phyloP scores from a whole-genome alignment of 2,329 filamentous ascomycete species.

The Ambrosiella cleistominuta region DNA sequence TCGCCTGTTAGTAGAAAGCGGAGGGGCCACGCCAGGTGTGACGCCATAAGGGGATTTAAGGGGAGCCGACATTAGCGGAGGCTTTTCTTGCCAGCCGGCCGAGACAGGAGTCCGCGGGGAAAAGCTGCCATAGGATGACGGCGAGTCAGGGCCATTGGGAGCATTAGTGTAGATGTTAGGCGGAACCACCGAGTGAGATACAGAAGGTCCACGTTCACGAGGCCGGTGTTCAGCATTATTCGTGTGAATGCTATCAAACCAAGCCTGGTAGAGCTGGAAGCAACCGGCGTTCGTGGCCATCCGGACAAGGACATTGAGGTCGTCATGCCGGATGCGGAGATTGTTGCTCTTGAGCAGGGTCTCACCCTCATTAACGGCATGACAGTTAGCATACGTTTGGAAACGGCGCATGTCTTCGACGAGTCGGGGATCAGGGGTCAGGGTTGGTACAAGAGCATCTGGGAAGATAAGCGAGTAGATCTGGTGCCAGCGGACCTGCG shows the following conservation, averaged over 20 bases:
- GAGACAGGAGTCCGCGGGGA: slow-evolving; percentile 7
- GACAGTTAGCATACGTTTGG: not conserved
- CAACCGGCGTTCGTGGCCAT: not conserved
- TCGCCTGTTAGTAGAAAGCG: not conserved
- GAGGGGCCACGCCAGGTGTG: not conserved
- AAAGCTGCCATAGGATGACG: slow-evolving; percentile 7
- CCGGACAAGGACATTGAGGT: not conserved
- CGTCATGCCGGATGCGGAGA: not conserved
- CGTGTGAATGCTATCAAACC: not conserved
- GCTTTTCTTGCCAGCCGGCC: not conserved
- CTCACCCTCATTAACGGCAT: not conserved
- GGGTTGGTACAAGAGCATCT: not conserved
- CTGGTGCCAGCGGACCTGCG: slow-evolving; percentile 1
- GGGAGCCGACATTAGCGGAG: too few relatives aligned
- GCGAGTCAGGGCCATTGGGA: not conserved
- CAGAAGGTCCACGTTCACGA: not conserved
- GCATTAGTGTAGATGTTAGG: not conserved
- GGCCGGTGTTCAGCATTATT: not conserved
- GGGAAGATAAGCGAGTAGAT: slow-evolving; percentile 8
- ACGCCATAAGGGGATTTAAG: not conserved
- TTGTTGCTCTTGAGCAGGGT: not conserved
- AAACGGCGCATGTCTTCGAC: not conserved
- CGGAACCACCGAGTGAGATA: not conserved
- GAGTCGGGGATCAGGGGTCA: not conserved
- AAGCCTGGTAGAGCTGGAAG: not conserved